Base-by-base conservation (phyloP, 208 protist species). In the Hexamita inflata region DNA sequence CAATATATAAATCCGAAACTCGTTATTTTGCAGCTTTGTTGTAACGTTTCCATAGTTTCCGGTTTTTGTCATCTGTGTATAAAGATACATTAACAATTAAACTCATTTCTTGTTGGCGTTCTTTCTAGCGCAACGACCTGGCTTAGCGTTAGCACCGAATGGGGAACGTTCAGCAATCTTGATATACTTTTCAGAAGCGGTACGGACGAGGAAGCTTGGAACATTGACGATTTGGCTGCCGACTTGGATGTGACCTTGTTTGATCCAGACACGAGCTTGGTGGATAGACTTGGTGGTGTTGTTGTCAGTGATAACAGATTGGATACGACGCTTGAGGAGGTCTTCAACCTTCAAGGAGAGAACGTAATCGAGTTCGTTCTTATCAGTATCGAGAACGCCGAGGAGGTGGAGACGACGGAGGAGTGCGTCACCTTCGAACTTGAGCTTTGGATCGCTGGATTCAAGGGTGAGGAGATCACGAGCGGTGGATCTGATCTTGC, bases 311-410 rank as follows among this genome's bases (percentile, higher is more conserved):
- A 98, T 93, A 67, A 96, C 82, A 49, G 97, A 98, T 89, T 99
- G 96, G 66, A 99, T 95, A 81, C 97, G 93, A 81, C 97, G 92
- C 85, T 98, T 93, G 41, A 99, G 88, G 87, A 99, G 95, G 83
- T 99, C 93, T 67, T 95, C 88, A 64, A 94, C 85, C 79, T 94
- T 98, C 57, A 99, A 91, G 53, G 89, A 91, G 35, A 99, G 94
- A 74, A 99, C 94, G 88, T 98, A 98, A 94, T 99, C 97, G 78
- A 99, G 93, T 82, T 96, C 94, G 87, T 95, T 89, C 88, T 97
- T 94, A 64, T 88, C 87, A 84, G 96, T 94, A 45, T 94, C 89
- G 57, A 99, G 90, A 80, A 99, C 90, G 78, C 95, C 96, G 76
- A 96, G 88, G 79, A 93, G 90, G 83, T 94, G 88, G 79, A 98